Evolutionary conservation across 1,284 basidiomycete species (phyloP).

Genomic region (Rhodotorula sp.): DNA sequence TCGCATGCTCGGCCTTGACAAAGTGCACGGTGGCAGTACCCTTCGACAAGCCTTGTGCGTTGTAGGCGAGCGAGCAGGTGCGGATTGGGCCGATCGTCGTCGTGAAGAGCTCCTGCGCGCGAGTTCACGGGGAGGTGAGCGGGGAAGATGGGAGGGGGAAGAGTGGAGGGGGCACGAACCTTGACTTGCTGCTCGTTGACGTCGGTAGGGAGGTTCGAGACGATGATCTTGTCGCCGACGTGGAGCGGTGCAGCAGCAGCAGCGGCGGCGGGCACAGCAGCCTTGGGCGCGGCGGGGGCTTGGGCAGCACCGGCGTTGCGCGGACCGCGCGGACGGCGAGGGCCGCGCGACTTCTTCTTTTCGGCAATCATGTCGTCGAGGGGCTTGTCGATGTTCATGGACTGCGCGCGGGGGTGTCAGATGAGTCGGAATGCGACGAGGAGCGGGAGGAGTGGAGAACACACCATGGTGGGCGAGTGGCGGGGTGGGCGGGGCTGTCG

Average conservation of each 20-base stretch:
- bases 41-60: slow-evolving; percentile 79
- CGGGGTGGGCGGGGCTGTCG: too few relatives aligned
- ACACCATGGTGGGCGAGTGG: not conserved
- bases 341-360: slow-evolving; percentile 40
- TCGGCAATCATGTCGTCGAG: slow-evolving; percentile 71
- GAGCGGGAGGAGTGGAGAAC: not conserved
- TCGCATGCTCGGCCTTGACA: slow-evolving; percentile 80
- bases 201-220: slow-evolving; percentile 91
- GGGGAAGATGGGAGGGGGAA: not conserved
- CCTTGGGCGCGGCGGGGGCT: not conserved
- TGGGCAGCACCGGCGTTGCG: slow-evolving; percentile 21
- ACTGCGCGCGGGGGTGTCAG: slow-evolving; percentile 1
- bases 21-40: slow-evolving; percentile 87
- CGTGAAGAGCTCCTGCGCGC: slow-evolving; percentile 79
- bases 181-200: slow-evolving; percentile 92
- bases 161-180: slow-evolving; percentile 54
- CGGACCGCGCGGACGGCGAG: slow-evolving; percentile 32
- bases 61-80: slow-evolving; percentile 81
- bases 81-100: slow-evolving; percentile 84
- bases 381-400: slow-evolving; percentile 64
- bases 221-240: slow-evolving; percentile 76
- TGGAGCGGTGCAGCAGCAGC: slow-evolving; percentile 31
- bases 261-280: slow-evolving; percentile 2
- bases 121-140: fast-evolving
- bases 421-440: not conserved